Evolutionary conservation across 2,329 filamentous ascomycete species (phyloP).

Genomic region (Hypoxylon sp.): DNA sequence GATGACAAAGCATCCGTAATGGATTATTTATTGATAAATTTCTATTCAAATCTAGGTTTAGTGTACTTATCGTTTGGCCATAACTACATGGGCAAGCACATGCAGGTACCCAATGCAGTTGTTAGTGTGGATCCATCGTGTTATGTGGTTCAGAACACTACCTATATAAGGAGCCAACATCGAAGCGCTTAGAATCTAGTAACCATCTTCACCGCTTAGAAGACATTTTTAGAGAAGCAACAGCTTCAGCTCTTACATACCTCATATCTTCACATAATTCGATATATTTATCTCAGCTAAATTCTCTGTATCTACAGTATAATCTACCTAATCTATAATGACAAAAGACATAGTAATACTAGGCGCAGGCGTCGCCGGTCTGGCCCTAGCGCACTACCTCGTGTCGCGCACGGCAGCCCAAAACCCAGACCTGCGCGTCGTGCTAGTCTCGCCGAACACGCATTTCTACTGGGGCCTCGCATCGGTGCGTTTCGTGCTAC

Average conservation of each 20-base stretch:
- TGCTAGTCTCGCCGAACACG: conserved; percentile 64
- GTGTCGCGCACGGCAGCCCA: conserved; percentile 60
- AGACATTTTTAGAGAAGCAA: neutral
- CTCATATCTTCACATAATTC: neutral
- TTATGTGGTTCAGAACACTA: neutral
- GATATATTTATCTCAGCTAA: neutral
- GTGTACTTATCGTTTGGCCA: too few relatives aligned
- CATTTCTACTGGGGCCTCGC: conserved; percentile 67
- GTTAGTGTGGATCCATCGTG: neutral
- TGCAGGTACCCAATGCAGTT: too few relatives aligned
- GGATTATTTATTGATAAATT: conserved; percentile 1
- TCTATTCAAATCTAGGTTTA: neutral
- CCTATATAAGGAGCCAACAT: conserved; percentile 3
- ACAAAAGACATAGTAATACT: conserved; percentile 63
- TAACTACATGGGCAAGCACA: too few relatives aligned
- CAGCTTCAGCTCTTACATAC: neutral
- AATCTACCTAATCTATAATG: conserved; percentile 36
- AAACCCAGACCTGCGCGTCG: conserved; percentile 58
- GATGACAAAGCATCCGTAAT: conserved; percentile 24
- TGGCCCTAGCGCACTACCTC: conserved; percentile 66
- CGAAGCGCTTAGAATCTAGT: neutral
- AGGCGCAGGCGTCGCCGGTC: conserved; percentile 63
- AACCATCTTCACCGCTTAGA: neutral
- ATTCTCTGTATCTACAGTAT: neutral
- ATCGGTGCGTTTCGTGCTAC: conserved; percentile 63